These are phyloP conservation scores for Pholiota microspora DNA, from an alignment of 768 basidiomycete genomes.

Conservation along the genomic window DNA sequence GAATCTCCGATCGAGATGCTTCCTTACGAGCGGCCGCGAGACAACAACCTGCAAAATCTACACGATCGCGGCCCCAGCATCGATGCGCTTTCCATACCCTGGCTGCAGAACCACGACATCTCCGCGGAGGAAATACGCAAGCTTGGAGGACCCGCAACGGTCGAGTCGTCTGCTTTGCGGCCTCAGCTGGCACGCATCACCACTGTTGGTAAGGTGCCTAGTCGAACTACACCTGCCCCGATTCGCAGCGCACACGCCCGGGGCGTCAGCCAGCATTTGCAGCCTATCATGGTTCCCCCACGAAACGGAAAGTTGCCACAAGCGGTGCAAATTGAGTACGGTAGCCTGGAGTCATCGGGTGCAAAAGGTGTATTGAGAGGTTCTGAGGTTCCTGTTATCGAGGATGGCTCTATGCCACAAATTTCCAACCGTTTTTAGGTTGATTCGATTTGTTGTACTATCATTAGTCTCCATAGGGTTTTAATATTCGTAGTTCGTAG, in stretches of 20 bases:
- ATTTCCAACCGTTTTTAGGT: constrained; percentile 5
- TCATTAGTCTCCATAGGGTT: neutral
- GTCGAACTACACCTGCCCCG: constrained; percentile 32
- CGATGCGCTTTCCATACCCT: constrained; percentile 16
- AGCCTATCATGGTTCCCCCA: constrained; percentile 29
- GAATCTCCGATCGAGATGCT: neutral
- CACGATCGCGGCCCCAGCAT: constrained; percentile 22
- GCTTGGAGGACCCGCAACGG: constrained; percentile 2
- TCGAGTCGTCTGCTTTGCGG: neutral
- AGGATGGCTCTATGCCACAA: constrained; percentile 19
- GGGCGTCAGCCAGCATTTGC: constrained; percentile 32
- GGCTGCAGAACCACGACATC: constrained; percentile 12
- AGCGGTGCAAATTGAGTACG: constrained; percentile 18
- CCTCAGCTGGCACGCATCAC: constrained; percentile 30
- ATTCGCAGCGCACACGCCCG: constrained; percentile 18
- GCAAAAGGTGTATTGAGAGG: constrained; percentile 25
- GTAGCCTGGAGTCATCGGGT: constrained; percentile 18
- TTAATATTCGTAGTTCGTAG: neutral
- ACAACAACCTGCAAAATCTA: constrained; percentile 19
- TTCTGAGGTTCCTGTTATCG: constrained; percentile 32
- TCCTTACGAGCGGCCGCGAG: neutral
- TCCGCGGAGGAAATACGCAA: constrained; percentile 4
- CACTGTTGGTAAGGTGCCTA: constrained; percentile 38
- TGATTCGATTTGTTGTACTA: constrained; percentile 3
- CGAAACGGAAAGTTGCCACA: constrained; percentile 21